Conservation (phyloP, 2,329 filamentous ascomycete species). For the Amauroascus verrucosus region DNA sequence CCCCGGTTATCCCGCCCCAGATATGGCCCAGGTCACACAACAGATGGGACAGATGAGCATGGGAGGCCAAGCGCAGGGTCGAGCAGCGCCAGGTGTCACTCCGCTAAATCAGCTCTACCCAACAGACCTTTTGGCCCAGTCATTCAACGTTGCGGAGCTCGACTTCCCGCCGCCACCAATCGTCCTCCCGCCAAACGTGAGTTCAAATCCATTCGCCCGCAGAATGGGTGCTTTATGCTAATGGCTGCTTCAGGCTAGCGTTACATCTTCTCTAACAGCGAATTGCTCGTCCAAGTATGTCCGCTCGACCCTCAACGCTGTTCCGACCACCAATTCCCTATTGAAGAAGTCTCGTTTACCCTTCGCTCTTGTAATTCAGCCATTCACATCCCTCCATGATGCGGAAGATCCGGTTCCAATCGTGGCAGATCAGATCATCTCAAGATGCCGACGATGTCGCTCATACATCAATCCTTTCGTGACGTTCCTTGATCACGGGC, state of each 20-base stretch:
- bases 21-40: constrained; percentile 63
- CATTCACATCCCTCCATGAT: constrained; percentile 86
- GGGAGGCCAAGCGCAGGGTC: constrained; percentile 46
- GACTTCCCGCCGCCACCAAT: constrained; percentile 86
- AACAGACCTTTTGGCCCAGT: constrained; percentile 81
- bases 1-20: constrained; percentile 53
- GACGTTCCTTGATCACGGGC: constrained; percentile 90
- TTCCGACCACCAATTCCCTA: constrained; percentile 82
- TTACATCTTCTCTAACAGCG: constrained; percentile 79
- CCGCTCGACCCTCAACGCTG: constrained; percentile 85
- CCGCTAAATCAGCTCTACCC: constrained; percentile 80
- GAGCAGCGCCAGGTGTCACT: constrained; percentile 37
- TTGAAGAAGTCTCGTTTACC: constrained; percentile 95
- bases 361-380: constrained; percentile 91
- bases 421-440: constrained; percentile 94
- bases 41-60: constrained; percentile 73
- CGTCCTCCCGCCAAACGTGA: constrained; percentile 80
- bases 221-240: constrained; percentile 28
- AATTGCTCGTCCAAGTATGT: constrained; percentile 93
- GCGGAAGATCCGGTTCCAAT: constrained; percentile 83
- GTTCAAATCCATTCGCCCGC: constrained; percentile 29
- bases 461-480: constrained; percentile 98
- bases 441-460: constrained; percentile 85
- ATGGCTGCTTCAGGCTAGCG: constrained; percentile 56
- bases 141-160: constrained; percentile 86